Conservation (phyloP, 495 filamentous ascomycete species). For the Aspergillus steynii region DNA sequence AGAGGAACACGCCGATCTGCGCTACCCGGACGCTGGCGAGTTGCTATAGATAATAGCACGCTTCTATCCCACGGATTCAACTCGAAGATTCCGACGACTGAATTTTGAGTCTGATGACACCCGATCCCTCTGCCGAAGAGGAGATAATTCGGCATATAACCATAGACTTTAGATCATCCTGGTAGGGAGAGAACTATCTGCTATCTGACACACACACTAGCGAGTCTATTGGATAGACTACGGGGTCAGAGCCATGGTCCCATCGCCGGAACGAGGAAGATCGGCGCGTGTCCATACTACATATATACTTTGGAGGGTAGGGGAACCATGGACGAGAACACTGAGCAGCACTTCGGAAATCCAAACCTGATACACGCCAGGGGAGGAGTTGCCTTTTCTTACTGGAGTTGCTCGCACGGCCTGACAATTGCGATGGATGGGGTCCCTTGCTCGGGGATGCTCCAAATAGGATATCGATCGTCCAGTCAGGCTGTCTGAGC, state of each 20-base stretch:
- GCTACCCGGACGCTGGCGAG: constrained; percentile 74
- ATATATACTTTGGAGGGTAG: no score
- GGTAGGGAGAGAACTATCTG: background rate
- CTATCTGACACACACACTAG: background rate
- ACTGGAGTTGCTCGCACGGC: background rate
- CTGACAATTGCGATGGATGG: background rate
- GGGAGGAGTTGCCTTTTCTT: no score
- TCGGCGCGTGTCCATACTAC: background rate
- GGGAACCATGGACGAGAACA: no score
- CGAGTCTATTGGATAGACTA: no score
- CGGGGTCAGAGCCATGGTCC: no score
- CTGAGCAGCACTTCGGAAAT: background rate
- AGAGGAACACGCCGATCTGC: constrained; percentile 79
- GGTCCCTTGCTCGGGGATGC: no score
- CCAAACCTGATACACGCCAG: background rate
- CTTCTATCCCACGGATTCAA: background rate
- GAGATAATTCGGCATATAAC: background rate
- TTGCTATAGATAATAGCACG: constrained; percentile 31
- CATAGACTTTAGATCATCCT: background rate
- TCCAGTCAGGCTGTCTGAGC: no score
- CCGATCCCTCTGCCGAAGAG: background rate
- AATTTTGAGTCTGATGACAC: background rate
- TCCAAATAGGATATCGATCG: no score
- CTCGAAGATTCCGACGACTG: background rate
- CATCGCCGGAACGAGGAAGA: background rate